Evolutionary conservation across 2,329 filamentous ascomycete genomes (phyloP).

Genomic region (Verticillium longisporum): DNA sequence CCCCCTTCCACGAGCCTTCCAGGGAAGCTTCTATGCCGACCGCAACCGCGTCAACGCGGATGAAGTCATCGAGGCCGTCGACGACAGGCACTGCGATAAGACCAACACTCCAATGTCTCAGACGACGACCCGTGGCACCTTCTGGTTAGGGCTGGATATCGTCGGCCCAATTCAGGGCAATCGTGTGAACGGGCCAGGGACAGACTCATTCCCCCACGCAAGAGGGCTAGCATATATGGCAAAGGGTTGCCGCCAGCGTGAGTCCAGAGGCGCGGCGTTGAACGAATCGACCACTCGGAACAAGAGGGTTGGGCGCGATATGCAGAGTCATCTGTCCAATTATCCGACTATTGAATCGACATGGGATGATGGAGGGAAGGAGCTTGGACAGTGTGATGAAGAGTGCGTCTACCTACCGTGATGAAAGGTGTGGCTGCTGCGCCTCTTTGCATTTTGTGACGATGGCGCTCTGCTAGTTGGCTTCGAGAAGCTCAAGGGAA

Average conservation of each 20-base stretch:
- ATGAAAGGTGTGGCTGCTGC: background rate
- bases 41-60: background rate
- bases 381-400: background rate
- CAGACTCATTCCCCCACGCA: background rate
- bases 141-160: background rate
- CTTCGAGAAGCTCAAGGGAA: constrained; percentile 3
- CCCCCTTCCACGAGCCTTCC: background rate
- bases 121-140: background rate
- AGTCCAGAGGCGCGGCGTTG: background rate
- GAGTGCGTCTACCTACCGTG: background rate
- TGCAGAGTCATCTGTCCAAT: background rate
- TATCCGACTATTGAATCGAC: background rate
- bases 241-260: background rate
- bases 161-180: background rate
- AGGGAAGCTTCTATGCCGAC: background rate
- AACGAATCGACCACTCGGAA: background rate
- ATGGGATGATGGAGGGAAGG: background rate
- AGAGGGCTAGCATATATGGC: background rate
- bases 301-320: background rate
- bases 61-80: background rate
- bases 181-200: background rate
- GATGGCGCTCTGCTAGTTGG: background rate
- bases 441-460: background rate
- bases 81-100: background rate
- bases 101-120: background rate